Conservation (phyloP, 768 basidiomycete genomes). For the Clavaria fumosa region DNA sequence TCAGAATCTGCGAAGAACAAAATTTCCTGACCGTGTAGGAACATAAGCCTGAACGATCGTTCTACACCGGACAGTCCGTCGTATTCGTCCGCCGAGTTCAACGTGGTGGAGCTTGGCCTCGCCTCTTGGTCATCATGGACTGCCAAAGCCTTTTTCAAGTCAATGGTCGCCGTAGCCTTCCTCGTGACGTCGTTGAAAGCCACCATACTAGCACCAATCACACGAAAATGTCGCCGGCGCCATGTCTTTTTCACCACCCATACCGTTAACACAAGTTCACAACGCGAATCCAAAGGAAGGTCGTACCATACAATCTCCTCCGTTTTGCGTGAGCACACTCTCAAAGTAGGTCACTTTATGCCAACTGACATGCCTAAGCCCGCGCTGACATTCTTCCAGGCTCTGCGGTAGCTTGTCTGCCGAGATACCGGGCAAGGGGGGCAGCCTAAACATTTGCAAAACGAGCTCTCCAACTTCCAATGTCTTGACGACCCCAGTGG, state of each 20-base stretch:
- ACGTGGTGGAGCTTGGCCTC: too few relatives aligned
- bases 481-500: constrained; percentile 40
- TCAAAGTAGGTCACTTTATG: constrained; percentile 91
- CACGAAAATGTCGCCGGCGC: constrained; percentile 68
- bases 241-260: constrained; percentile 36
- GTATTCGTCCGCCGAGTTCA: constrained; percentile 40
- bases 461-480: constrained; percentile 76
- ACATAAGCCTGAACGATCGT: constrained; percentile 73
- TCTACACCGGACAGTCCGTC: constrained; percentile 57
- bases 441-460: constrained; percentile 81
- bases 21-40: constrained; percentile 66
- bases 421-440: constrained; percentile 71
- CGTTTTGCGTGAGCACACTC: constrained; percentile 82
- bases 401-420: constrained; percentile 76
- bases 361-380: constrained; percentile 82
- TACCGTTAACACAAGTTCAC: constrained; percentile 2
- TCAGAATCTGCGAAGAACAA: constrained; percentile 85
- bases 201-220: constrained; percentile 74
- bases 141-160: constrained; percentile 65
- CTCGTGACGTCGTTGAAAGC: constrained; percentile 92
- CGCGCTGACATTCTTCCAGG: constrained; percentile 82
- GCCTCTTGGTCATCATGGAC: constrained; percentile 62
- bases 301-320: constrained; percentile 83
- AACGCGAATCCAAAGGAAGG: constrained; percentile 2
- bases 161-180: constrained; percentile 79